These are phyloP conservation scores for Camelina laxa DNA, from an alignment of 345 rosid genomes.

Conservation along the genomic window DNA sequence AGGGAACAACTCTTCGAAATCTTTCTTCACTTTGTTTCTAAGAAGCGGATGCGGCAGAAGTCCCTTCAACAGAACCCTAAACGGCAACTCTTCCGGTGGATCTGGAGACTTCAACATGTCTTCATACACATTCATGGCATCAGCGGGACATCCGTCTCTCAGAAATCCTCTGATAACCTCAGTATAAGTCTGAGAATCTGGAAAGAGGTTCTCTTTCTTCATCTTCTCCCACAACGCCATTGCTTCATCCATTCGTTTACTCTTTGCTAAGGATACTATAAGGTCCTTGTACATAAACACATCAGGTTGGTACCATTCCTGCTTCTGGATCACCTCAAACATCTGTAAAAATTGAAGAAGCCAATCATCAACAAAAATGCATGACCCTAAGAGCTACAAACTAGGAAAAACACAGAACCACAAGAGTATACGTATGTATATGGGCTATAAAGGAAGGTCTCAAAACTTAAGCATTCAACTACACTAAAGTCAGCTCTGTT, in stretches of 20 bases:
- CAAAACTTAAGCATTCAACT: not conserved
- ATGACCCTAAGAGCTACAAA: too few relatives aligned
- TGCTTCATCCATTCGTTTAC: conserved; percentile 81
- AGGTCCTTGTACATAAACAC: conserved; percentile 86
- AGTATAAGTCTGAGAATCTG: conserved; percentile 86
- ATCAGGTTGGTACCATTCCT: conserved; percentile 86
- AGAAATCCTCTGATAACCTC: conserved; percentile 87
- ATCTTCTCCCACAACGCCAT: conserved; percentile 74
- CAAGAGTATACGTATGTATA: not conserved
- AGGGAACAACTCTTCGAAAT: conserved; percentile 88
- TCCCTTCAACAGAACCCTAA: conserved; percentile 86
- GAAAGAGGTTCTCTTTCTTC: conserved; percentile 77
- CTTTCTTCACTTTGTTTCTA: conserved; percentile 91
- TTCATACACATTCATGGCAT: conserved; percentile 93
- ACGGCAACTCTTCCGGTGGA: conserved; percentile 89
- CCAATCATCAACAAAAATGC: not conserved
- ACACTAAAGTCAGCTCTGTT: not conserved
- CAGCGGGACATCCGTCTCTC: conserved; percentile 83
- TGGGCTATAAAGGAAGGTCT: not conserved
- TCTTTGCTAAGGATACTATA: conserved; percentile 65
- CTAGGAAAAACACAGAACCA: conserved; percentile 1
- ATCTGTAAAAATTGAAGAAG: conserved; percentile 54
- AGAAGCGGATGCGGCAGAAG: conserved; percentile 87
- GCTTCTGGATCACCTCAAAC: conserved; percentile 73
- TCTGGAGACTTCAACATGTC: conserved; percentile 94